These are phyloP conservation scores for Coprinopsis strossmayeri DNA, from an alignment of 768 basidiomycete species.

Conservation along the genomic window DNA sequence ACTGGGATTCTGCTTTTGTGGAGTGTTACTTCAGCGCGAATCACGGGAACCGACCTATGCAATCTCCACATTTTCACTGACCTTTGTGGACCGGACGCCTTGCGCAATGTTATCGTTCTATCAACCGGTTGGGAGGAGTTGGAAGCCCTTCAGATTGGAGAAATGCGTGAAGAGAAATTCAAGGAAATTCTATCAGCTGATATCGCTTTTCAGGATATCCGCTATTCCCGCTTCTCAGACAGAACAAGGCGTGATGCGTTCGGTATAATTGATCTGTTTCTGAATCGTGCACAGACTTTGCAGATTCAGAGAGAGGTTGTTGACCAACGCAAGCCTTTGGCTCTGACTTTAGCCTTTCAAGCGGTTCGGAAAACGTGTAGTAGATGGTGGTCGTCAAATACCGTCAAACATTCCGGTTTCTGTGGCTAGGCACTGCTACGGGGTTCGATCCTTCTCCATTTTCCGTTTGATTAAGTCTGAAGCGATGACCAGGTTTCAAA, in stretches of 20 bases:
- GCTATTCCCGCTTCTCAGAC: conserved; percentile 13
- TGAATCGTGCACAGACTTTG: conserved; percentile 1
- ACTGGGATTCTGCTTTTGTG: conserved; percentile 26
- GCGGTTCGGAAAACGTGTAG: not conserved
- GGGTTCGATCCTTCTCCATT: too few relatives aligned
- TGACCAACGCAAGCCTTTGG: not conserved
- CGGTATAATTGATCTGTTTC: conserved; percentile 13
- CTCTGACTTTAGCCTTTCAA: not conserved
- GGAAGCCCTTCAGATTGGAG: not conserved
- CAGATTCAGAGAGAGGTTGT: conserved; percentile 18
- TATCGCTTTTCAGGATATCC: conserved; percentile 8
- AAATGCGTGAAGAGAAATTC: conserved; percentile 20
- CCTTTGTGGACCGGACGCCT: conserved; percentile 25
- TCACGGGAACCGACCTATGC: conserved; percentile 20
- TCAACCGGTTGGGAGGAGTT: conserved; percentile 32
- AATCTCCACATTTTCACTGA: conserved; percentile 26
- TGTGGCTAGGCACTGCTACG: too few relatives aligned
- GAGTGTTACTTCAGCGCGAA: conserved; percentile 25
- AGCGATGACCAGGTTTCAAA: too few relatives aligned
- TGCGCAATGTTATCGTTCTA: conserved; percentile 24
- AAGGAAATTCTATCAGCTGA: conserved; percentile 12
- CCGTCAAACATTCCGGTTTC: not conserved
- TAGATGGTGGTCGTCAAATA: not conserved
- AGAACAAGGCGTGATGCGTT: conserved; percentile 11
- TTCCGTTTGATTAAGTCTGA: too few relatives aligned